A percentile compares a stretch with the other conserved stretches of the same genome.
Evolutionary conservation across 2,329 filamentous ascomycete genomes (phyloP).

Genomic region (Trichoderma harzianum): DNA sequence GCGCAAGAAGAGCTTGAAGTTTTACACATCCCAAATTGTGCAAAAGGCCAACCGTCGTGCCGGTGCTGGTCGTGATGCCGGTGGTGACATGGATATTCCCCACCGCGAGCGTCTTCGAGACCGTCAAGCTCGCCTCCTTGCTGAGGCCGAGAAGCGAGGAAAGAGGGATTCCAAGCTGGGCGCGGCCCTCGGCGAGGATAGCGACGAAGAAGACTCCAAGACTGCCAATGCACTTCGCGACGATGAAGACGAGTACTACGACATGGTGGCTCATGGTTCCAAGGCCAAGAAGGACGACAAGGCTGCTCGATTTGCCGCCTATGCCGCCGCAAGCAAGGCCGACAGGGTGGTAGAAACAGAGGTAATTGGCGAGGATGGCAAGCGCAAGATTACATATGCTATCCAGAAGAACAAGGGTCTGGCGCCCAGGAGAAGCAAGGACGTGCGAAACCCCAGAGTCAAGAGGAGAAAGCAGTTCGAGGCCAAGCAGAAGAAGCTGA

Average conservation of each 20-base stretch:
- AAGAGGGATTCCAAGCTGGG: slow-evolving; percentile 60
- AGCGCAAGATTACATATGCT: slow-evolving; percentile 86
- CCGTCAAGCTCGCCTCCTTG: slow-evolving; percentile 78
- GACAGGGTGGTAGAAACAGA: slow-evolving; percentile 63
- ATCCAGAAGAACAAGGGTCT: slow-evolving; percentile 99
- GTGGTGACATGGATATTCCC: slow-evolving; percentile 79
- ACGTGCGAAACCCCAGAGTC: slow-evolving; percentile 87
- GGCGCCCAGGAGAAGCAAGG: slow-evolving; percentile 86
- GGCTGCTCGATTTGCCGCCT: slow-evolving; percentile 52
- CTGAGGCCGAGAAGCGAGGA: slow-evolving; percentile 82
- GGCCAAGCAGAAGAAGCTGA: slow-evolving; percentile 95
- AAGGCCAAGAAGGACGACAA: slow-evolving; percentile 73
- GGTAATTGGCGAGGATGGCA: slow-evolving; percentile 74
- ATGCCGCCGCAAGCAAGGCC: slow-evolving; percentile 59
- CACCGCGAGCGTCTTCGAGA: slow-evolving; percentile 86
- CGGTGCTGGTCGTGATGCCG: slow-evolving; percentile 67
- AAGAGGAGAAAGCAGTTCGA: slow-evolving; percentile 98
- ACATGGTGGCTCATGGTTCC: slow-evolving; percentile 72
- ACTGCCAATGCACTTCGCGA: slow-evolving; percentile 50
- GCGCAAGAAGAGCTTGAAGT: slow-evolving; percentile 88
- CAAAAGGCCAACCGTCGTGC: slow-evolving; percentile 89
- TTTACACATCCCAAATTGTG: slow-evolving; percentile 96
- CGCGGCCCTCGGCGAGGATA: slow-evolving; percentile 65
- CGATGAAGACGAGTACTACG: slow-evolving; percentile 78
- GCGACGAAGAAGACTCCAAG: slow-evolving; percentile 63